Base-by-base conservation (phyloP, 768 basidiomycete species). In the Leccinum aurantiacum region DNA sequence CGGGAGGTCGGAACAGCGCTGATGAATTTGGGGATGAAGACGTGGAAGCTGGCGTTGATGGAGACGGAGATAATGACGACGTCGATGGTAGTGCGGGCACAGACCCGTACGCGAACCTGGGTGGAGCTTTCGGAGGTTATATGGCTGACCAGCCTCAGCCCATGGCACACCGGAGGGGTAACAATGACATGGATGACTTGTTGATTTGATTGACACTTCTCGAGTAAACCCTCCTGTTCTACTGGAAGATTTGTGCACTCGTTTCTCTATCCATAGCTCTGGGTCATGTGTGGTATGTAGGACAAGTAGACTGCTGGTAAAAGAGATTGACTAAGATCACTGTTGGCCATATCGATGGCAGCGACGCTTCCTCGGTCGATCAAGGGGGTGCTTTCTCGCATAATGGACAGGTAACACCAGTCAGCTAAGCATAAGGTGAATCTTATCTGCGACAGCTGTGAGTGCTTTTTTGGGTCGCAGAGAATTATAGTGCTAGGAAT, bases 91-190 rank as follows among this genome's bases (percentile, higher is more conserved):
- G 70, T 44, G 65, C 67, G 54, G 59, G 56, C 17, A 59, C 67
- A 10, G 93, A 95, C 75, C 93, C 93, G 24, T 97, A 97, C 71
- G 92, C 91, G 6, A 88, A 88, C 62, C 74, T 97, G 56, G 90
- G 81, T 64, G 82, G 84, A 41, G 90, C 89, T 53, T 92, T 94
- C 67, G 86, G 86, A 17, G 84, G 81, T 63, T 90, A 91, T 67
- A 57, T 83, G 46, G 86, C 84, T 25, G 91, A 95, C 72, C 81
- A 84, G 68, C 92, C 93, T 49, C 80, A 79, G 56, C 87, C 90
- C 54, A 79, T 88, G 76, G 73, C 78, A 46, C 66, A 57, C n/a
- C 75, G 72, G 60, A 74, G 65, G 63, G 76, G 76, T 60, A 74
- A 79, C 53, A 77, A 77, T 57, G 83, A 83, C 54, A 79, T 86